phyloP scores from a whole-genome alignment of 129 eudicot species.

The Glebionis coronaria region DNA sequence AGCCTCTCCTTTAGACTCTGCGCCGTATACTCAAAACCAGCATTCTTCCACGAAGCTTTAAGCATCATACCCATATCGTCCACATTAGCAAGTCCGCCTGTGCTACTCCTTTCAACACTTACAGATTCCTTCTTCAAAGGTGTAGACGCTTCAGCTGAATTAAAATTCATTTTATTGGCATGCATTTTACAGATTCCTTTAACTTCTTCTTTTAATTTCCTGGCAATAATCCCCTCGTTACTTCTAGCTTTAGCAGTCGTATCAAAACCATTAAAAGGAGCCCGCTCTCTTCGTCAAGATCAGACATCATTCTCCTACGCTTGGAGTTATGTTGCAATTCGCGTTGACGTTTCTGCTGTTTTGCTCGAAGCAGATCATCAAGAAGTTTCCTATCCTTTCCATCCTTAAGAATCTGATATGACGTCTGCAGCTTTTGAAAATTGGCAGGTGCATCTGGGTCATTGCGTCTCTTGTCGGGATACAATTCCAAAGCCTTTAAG shows the following conservation, averaged over 20 bases:
- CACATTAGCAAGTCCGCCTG: constrained; percentile 31
- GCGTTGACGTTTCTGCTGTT: constrained; percentile 49
- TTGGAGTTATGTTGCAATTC: constrained; percentile 45
- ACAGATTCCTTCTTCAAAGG: constrained; percentile 21
- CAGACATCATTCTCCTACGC: constrained; percentile 56
- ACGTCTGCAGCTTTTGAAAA: constrained; percentile 22
- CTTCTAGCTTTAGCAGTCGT: constrained; percentile 38
- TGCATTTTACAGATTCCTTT: constrained; percentile 53
- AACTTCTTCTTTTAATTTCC: constrained; percentile 60
- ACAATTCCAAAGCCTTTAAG: constrained; percentile 38
- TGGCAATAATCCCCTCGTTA: constrained; percentile 60
- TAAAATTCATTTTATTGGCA: constrained; percentile 31
- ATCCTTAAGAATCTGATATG: constrained; percentile 74
- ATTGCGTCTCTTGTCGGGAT: constrained; percentile 12
- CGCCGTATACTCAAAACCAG: constrained; percentile 59
- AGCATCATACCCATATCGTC: constrained; percentile 57
- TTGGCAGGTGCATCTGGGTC: constrained; percentile 6
- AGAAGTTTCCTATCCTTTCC: constrained; percentile 68
- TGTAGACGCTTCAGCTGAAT: not conserved
- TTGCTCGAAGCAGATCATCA: constrained; percentile 61
- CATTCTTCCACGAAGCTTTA: constrained; percentile 76
- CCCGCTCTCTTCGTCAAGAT: constrained; percentile 75
- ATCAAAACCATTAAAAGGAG: constrained; percentile 42
- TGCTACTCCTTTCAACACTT: constrained; percentile 17
- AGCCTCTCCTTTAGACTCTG: constrained; percentile 51